A percentile compares a stretch with the other conserved stretches of the same genome.
Conservation (phyloP, 2,329 filamentous ascomycete genomes). For the Fusarium sp. region DNA sequence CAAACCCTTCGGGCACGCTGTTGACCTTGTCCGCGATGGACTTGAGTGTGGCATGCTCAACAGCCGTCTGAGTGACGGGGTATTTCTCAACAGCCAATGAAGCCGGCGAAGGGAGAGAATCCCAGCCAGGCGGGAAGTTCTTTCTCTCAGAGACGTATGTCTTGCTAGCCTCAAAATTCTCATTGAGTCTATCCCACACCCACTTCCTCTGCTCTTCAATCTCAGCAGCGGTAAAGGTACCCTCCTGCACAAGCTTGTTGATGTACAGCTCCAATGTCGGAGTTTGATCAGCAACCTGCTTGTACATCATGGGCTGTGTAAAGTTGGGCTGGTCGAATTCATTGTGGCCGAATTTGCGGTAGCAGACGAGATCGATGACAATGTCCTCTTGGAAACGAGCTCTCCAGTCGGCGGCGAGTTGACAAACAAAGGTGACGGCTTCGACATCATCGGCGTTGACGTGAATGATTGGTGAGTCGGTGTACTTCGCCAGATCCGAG, state of each 20-base stretch:
- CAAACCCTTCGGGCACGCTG: constrained; percentile 83
- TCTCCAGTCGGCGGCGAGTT: constrained; percentile 96
- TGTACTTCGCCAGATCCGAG: constrained; percentile 97
- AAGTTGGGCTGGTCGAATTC: constrained; percentile 99
- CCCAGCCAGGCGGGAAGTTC: constrained; percentile 81
- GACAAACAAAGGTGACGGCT: constrained; percentile 96
- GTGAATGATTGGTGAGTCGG: constrained; percentile 97
- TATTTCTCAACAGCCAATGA: constrained; percentile 86
- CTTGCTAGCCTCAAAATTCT: constrained; percentile 95
- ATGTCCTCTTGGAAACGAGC: constrained; percentile 98
- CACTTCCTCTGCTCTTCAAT: constrained; percentile 98
- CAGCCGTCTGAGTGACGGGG: constrained; percentile 86
- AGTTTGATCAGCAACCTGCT: constrained; percentile 86
- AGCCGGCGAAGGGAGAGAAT: neutral
- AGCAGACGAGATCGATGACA: constrained; percentile 97
- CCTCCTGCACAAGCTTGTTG: constrained; percentile 87
- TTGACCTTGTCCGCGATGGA: constrained; percentile 85
- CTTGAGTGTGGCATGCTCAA: constrained; percentile 77
- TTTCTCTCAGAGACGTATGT: constrained; percentile 95
- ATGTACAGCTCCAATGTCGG: constrained; percentile 90
- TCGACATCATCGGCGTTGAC: constrained; percentile 98
- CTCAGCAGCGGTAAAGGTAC: constrained; percentile 95
- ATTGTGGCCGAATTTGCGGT: constrained; percentile 98
- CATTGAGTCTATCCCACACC: constrained; percentile 98
- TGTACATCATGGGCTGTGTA: constrained; percentile 99